phyloP scores from a whole-genome alignment of 306 rosid genomes.

The Casuarina cunninghamiana region DNA sequence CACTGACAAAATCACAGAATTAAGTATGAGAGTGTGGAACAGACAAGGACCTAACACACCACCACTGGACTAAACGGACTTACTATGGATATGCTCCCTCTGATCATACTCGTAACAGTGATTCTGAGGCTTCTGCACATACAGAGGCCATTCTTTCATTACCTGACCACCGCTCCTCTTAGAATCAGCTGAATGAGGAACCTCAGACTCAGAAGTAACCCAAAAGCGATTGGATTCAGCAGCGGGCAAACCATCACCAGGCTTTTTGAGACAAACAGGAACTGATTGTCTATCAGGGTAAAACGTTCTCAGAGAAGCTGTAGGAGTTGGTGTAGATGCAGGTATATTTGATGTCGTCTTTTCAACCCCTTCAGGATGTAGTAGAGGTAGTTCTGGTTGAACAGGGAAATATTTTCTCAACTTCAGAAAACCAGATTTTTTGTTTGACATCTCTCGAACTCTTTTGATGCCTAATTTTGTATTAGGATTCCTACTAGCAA shows the following conservation, averaged over 20 bases:
- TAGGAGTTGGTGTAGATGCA: constrained; percentile 22
- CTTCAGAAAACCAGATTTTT: constrained; percentile 10
- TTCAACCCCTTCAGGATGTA: constrained; percentile 10
- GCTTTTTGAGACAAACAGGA: constrained; percentile 25
- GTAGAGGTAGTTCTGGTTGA: constrained; percentile 14
- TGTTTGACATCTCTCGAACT: constrained; percentile 6
- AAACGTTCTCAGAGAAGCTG: constrained; percentile 16
- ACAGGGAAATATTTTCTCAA: constrained; percentile 9
- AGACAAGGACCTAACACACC: background rate
- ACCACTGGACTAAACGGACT: background rate
- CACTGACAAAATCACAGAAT: constrained; percentile 21
- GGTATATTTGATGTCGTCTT: constrained; percentile 27
- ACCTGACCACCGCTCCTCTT: constrained; percentile 27
- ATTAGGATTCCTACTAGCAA: constrained; percentile 18
- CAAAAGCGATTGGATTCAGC: constrained; percentile 15
- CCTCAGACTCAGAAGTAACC: constrained; percentile 12
- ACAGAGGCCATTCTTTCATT: constrained; percentile 28
- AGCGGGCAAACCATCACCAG: constrained; percentile 13
- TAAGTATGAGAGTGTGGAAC: background rate
- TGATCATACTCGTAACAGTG: constrained; percentile 35
- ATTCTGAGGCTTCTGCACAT: constrained; percentile 35
- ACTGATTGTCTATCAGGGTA: constrained; percentile 36
- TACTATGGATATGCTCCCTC: constrained; percentile 30
- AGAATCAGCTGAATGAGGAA: constrained; percentile 18
- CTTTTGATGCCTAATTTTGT: constrained; percentile 28